Evolutionary conservation across 1,284 basidiomycete species (phyloP).

Genomic region (Heterobasidion annosum): DNA sequence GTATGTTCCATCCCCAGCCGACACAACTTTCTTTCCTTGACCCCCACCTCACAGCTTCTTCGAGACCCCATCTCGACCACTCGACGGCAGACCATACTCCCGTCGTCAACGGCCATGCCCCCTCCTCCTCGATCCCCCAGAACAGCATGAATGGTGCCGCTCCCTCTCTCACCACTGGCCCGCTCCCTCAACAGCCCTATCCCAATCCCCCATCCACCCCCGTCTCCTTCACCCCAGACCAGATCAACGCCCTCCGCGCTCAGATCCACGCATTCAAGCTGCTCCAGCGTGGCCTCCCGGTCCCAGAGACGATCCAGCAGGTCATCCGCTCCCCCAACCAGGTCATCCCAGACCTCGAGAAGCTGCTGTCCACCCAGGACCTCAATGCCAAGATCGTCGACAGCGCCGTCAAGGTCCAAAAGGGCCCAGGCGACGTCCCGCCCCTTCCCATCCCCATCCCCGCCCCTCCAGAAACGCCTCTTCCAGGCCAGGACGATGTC

Average conservation of each 20-base stretch:
- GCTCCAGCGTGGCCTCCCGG: conserved; percentile 69
- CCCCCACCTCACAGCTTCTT: conserved; percentile 1
- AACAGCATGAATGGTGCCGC: conserved; percentile 19
- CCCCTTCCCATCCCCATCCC: conserved; percentile 8
- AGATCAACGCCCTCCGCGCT: conserved; percentile 77
- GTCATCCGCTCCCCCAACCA: conserved; percentile 62
- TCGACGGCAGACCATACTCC: conserved; percentile 8
- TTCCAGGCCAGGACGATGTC: conserved; percentile 11
- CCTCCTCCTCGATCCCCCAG: conserved; percentile 9
- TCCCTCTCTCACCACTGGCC: conserved; percentile 19
- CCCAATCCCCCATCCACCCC: conserved; percentile 41
- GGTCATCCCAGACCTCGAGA: conserved; percentile 55
- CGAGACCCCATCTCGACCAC: conserved; percentile 6
- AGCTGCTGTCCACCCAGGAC: conserved; percentile 49
- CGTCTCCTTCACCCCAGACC: conserved; percentile 77
- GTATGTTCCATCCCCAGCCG: conserved; percentile 9
- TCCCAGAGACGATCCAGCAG: conserved; percentile 75
- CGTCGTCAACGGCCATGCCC: conserved; percentile 12
- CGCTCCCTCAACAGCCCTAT: conserved; percentile 19
- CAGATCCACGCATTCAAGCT: conserved; percentile 91
- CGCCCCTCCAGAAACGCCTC: conserved; percentile 4
- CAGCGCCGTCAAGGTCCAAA: conserved; percentile 71
- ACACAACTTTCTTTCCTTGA: neutral
- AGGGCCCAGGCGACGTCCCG: conserved; percentile 31
- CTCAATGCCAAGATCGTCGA: conserved; percentile 60